phyloP scores from a whole-genome alignment of 176 grass and related monocot genomes.

The Urochloa ruziziensis region DNA sequence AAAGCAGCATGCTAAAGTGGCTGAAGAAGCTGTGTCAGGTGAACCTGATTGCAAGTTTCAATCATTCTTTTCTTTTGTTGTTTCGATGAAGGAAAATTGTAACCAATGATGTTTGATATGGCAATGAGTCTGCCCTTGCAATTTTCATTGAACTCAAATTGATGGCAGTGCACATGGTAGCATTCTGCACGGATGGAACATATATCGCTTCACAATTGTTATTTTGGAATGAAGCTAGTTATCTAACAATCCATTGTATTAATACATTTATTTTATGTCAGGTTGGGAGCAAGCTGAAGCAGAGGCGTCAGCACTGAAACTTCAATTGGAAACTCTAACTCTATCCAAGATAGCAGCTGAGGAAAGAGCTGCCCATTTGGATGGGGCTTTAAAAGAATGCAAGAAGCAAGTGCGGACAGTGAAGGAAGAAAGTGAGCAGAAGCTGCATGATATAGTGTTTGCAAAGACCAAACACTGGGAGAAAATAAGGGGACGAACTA shows the following conservation, averaged over 20 bases:
- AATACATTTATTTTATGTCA: constrained; percentile 40
- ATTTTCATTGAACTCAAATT: background rate
- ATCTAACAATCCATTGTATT: background rate
- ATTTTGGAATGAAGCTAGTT: background rate
- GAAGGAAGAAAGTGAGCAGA: constrained; percentile 98
- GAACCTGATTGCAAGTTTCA: constrained; percentile 12
- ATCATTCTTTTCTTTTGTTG: background rate
- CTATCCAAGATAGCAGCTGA: constrained; percentile 78
- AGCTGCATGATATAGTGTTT: constrained; percentile 95
- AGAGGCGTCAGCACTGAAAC: constrained; percentile 81
- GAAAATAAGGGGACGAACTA: constrained; percentile 68
- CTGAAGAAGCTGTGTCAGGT: constrained; percentile 99
- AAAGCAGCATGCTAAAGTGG: constrained; percentile 99
- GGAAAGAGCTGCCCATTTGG: constrained; percentile 84
- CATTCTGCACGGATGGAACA: background rate
- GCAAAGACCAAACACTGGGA: constrained; percentile 96
- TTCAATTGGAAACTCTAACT: constrained; percentile 94
- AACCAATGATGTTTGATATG: background rate
- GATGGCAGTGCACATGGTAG: background rate
- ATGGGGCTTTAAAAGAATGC: constrained; percentile 97
- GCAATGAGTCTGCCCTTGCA: background rate
- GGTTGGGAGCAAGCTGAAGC: constrained; percentile 99
- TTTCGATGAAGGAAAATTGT: constrained; percentile 12
- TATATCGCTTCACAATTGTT: background rate
- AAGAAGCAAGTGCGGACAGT: constrained; percentile 96